Base-by-base conservation (phyloP, 108 stramenopile species). In the Cyclotella baltica region DNA sequence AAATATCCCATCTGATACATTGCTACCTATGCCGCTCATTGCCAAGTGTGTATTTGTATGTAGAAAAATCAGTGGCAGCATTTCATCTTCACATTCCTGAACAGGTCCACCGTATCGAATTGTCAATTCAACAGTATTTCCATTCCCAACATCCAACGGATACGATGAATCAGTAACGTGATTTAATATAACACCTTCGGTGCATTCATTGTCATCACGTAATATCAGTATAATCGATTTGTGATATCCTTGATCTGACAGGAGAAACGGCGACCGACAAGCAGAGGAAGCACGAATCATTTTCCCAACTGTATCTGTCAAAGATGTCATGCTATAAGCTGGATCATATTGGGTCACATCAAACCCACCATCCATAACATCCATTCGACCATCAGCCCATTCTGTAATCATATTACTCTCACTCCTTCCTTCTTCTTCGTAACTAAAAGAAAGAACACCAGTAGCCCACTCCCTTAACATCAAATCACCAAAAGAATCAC, bases 221-320 rank as follows among this genome's bases (percentile, higher is more conserved):
- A 89, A 34, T 15, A 89, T 61, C 53, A 91, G 66, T 20, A 91
- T 65, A 20, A 82, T 64, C 15, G 87, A 83, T 59, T 91, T 88
- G 78, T 88, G 88, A 78, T 77, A 85, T 16, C 83, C 83, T 66
- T 91, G 90, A 62, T 86, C 87, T 46, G 76, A 59, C 9, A 89
- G 57, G 19, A 91, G 27, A 62, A 65, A 89, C 19, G 87, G 88
- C 18, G 89, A 86, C 31, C 87, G 86, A 16, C 64, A 71, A 4
- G 79, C 73, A 34, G 85, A 77, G 13, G 88, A 89, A 15, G 89
- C 85, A 46, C 92, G 70, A 10, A 91, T 72, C 50, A 95, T 31
- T 13, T 68, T 72, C 8, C 94, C 94, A 18, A 55, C 76, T 29
- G 70, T 53, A 37, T n/a, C 15, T 64, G 15, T 1, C 23, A 13